Evolutionary conservation across 2,329 filamentous ascomycete genomes (phyloP).

Genomic region (Xenoacremonium recifei): DNA sequence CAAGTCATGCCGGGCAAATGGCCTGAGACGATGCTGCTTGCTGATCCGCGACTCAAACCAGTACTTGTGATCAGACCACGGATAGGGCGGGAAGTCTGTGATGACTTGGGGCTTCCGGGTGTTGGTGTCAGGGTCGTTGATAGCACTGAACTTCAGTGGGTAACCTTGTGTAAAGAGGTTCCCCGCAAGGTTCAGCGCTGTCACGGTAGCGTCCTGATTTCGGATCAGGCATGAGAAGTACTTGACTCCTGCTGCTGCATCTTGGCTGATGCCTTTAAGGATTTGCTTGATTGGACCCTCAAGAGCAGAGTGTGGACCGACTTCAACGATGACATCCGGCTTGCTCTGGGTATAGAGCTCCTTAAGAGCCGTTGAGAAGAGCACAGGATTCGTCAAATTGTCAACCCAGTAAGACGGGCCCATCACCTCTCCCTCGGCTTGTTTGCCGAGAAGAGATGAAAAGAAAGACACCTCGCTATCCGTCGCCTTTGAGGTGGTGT

Average conservation of each 20-base stretch:
- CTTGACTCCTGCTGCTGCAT: neutral
- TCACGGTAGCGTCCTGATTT: neutral
- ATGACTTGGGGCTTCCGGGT: slow-evolving; percentile 20
- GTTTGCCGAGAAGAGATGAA: slow-evolving; percentile 43
- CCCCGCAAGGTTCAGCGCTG: neutral
- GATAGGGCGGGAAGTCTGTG: slow-evolving; percentile 33
- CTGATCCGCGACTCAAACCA: slow-evolving; percentile 45
- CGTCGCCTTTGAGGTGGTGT: slow-evolving; percentile 26
- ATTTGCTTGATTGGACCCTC: neutral
- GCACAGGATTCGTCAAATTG: slow-evolving; percentile 23
- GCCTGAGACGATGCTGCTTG: slow-evolving; percentile 28
- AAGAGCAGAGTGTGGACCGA: slow-evolving; percentile 27
- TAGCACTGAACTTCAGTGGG: slow-evolving; percentile 1
- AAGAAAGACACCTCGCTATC: slow-evolving; percentile 41
- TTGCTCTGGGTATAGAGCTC: slow-evolving; percentile 1
- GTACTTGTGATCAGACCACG: slow-evolving; percentile 34
- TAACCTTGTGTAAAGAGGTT: neutral
- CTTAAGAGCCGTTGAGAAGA: slow-evolving; percentile 18
- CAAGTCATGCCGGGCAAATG: neutral
- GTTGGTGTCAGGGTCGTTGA: neutral
- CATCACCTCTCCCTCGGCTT: slow-evolving; percentile 31
- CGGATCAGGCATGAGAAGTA: neutral
- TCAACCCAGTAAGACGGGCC: slow-evolving; percentile 21
- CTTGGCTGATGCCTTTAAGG: slow-evolving; percentile 24
- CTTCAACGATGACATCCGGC: slow-evolving; percentile 28